Evolutionary conservation across 225 moss, liverwort and hornwort genomes (phyloP).

Genomic region (Pseudoscleropodium purum): DNA sequence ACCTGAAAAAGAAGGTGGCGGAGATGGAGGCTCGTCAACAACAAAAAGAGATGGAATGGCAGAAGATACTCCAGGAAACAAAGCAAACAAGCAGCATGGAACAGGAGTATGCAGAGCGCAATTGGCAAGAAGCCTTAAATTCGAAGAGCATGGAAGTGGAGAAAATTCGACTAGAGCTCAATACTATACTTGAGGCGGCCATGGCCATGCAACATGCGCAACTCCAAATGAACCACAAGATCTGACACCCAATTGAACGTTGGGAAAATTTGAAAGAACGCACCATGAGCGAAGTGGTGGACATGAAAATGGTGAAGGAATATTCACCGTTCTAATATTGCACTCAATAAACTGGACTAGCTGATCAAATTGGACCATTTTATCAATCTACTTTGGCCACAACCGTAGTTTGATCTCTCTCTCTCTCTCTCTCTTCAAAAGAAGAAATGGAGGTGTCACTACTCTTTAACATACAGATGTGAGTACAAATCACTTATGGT

Average conservation of each 20-base stretch:
- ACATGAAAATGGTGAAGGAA: background rate
- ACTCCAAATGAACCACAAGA: constrained; percentile 7
- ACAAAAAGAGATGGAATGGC: constrained; percentile 47
- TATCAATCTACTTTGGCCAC: background rate
- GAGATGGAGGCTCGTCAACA: constrained; percentile 47
- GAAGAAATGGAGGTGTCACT: background rate
- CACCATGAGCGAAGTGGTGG: background rate
- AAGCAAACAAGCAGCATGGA: constrained; percentile 18
- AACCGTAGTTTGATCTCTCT: background rate
- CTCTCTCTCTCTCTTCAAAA: background rate
- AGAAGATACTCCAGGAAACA: constrained; percentile 25
- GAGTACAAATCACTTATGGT: background rate
- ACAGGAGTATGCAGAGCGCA: constrained; percentile 7
- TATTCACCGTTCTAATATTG: background rate
- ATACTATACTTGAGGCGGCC: constrained; percentile 32
- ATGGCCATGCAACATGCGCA: constrained; percentile 43
- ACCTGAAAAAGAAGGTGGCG: constrained; percentile 39
- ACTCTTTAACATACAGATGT: background rate
- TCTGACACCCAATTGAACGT: background rate
- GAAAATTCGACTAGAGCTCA: constrained; percentile 36
- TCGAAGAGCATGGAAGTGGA: constrained; percentile 33
- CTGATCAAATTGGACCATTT: background rate
- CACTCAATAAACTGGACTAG: background rate
- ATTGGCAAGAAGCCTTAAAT: constrained; percentile 27
- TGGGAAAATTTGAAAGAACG: background rate